Evolutionary conservation across 495 filamentous ascomycete genomes (phyloP).

Genomic region (Hyaloscypha hepaticicola): DNA sequence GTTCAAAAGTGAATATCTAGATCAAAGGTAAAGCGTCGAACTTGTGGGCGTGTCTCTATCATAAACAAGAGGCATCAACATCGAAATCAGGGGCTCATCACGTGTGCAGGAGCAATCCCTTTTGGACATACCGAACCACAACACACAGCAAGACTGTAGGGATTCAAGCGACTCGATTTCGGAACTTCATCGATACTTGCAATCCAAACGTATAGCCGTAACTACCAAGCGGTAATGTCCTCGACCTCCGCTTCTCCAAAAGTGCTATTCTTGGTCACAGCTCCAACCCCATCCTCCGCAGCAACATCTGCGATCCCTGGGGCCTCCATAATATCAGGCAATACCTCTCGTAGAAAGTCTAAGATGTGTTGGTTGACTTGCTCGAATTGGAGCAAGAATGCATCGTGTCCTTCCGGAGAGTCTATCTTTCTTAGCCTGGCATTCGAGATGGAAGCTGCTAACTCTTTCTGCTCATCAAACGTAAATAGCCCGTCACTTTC

Average conservation of each 20-base stretch:
- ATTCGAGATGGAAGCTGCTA: slow-evolving; percentile 79
- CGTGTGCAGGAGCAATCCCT: neutral
- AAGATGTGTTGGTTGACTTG: slow-evolving; percentile 90
- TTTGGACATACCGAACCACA: neutral
- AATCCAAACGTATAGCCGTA: neutral
- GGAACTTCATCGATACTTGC: neutral
- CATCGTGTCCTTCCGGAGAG: slow-evolving; percentile 92
- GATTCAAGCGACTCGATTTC: neutral
- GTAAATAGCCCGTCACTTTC: slow-evolving; percentile 95
- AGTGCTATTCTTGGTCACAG: slow-evolving; percentile 73
- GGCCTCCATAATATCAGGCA: slow-evolving; percentile 82
- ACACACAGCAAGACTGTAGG: too few species aligned
- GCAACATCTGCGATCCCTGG: slow-evolving; percentile 46
- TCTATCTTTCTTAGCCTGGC: slow-evolving; percentile 81
- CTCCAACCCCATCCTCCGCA: slow-evolving; percentile 45
- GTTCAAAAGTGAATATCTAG: neutral
- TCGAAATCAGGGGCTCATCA: too few species aligned
- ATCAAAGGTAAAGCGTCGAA: neutral
- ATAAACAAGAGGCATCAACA: too few species aligned
- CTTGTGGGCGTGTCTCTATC: neutral
- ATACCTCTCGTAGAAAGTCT: slow-evolving; percentile 74
- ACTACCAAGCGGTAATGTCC: slow-evolving; percentile 94
- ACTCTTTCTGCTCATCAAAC: slow-evolving; percentile 90
- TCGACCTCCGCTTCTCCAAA: slow-evolving; percentile 96
- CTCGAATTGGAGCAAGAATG: slow-evolving; percentile 93